Percentiles rank a stretch among this genome's conserved stretches.
These are phyloP conservation scores for Byssoonygena ceratinophila DNA, from an alignment of 2,329 filamentous ascomycete species.

Conservation along the genomic window DNA sequence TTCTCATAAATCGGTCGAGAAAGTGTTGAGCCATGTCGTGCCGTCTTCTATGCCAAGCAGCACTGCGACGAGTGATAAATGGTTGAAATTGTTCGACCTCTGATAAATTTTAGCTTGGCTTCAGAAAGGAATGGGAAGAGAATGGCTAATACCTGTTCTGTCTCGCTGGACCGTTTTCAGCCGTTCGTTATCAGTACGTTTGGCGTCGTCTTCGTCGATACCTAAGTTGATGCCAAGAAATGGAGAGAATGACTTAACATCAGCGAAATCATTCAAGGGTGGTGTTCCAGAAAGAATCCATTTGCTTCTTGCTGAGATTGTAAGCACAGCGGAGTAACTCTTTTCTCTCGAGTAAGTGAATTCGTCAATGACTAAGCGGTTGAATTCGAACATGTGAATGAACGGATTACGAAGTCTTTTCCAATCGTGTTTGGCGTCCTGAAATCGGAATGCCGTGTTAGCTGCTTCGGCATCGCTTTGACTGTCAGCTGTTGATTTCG, in stretches of 20 bases:
- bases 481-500: background rate
- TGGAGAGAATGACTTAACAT: slow-evolving; percentile 49
- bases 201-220: slow-evolving; percentile 41
- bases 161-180: slow-evolving; percentile 35
- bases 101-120: slow-evolving; percentile 20
- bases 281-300: slow-evolving; percentile 58
- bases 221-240: slow-evolving; percentile 48
- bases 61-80: slow-evolving; percentile 41
- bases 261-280: slow-evolving; percentile 46
- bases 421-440: slow-evolving; percentile 21
- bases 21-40: slow-evolving; percentile 46
- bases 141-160: slow-evolving; percentile 33
- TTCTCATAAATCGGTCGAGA: slow-evolving; percentile 43
- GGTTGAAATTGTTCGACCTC: slow-evolving; percentile 48
- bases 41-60: slow-evolving; percentile 43
- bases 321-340: slow-evolving; percentile 35
- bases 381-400: slow-evolving; percentile 52
- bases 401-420: slow-evolving; percentile 28
- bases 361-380: slow-evolving; percentile 54
- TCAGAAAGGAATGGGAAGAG: background rate
- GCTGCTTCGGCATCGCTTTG: slow-evolving; percentile 3
- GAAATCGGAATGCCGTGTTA: slow-evolving; percentile 22
- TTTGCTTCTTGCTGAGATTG: slow-evolving; percentile 42
- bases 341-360: slow-evolving; percentile 47
- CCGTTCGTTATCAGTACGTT: slow-evolving; percentile 37